Conservation (phyloP, 768 basidiomycete species). For the Serendipita sp. region DNA sequence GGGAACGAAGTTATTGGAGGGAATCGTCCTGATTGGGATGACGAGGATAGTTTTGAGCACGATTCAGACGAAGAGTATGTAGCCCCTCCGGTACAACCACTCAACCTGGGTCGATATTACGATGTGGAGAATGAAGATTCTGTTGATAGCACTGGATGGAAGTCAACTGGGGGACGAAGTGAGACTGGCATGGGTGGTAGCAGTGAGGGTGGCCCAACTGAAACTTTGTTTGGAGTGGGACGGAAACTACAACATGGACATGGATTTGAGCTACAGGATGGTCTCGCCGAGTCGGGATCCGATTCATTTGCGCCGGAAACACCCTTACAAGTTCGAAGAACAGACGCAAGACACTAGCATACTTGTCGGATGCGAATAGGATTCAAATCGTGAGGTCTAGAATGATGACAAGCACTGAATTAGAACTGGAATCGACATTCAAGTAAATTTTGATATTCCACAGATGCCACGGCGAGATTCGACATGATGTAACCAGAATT, state of each 20-base stretch:
- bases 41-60: background rate
- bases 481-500: too few species aligned
- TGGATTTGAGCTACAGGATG: background rate
- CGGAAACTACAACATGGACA: too few species aligned
- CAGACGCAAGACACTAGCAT: background rate
- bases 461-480: too few species aligned
- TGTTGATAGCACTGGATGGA: constrained; percentile 1
- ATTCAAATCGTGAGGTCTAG: too few species aligned
- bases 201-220: background rate
- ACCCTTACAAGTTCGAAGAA: background rate
- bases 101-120: background rate
- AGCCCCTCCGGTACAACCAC: background rate
- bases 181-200: background rate
- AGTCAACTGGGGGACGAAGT: background rate
- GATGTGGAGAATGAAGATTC: background rate
- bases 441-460: too few species aligned
- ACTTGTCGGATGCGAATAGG: too few species aligned
- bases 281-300: background rate
- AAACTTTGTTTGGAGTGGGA: background rate
- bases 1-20: constrained; percentile 3
- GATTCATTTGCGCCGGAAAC: constrained; percentile 2
- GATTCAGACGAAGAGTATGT: background rate
- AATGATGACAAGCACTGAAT: too few species aligned
- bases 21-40: background rate
- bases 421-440: too few species aligned